A percentile compares a stretch with the other conserved stretches of the same genome.
Conservation (phyloP, 208 protist genomes). For the Sergeia podlipaevii region DNA sequence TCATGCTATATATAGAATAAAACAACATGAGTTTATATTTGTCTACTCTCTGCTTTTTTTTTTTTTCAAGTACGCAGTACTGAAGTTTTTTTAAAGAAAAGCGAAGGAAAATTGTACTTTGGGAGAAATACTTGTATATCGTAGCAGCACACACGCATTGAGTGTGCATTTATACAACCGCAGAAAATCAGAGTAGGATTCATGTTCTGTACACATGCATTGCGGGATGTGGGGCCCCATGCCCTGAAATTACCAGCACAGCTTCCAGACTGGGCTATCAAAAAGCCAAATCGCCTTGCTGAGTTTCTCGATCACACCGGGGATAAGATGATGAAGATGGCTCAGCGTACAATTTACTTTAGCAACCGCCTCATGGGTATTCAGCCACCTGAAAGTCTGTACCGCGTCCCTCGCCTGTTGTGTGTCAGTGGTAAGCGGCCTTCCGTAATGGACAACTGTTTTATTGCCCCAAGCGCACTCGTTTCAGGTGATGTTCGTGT, state of each 20-base stretch:
- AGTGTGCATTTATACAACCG: no score
- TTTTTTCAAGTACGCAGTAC: neutral
- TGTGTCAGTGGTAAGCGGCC: conserved; percentile 66
- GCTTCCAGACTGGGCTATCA: conserved; percentile 69
- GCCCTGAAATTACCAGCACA: conserved; percentile 29
- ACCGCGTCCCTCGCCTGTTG: conserved; percentile 75
- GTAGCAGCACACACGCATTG: no score
- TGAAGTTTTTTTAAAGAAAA: conserved; percentile 6
- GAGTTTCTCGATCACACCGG: conserved; percentile 28
- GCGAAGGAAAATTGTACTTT: conserved; percentile 4
- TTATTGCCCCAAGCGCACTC: conserved; percentile 84
- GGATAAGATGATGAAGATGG: conserved; percentile 29
- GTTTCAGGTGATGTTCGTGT: conserved; percentile 82
- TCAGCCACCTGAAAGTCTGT: conserved; percentile 75
- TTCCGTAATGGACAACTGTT: conserved; percentile 86
- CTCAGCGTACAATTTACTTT: conserved; percentile 40
- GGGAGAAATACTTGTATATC: no score
- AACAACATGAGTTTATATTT: conserved; percentile 5
- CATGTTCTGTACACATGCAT: conserved; percentile 36
- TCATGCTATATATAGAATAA: neutral
- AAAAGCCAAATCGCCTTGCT: conserved; percentile 11
- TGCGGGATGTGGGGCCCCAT: conserved; percentile 16
- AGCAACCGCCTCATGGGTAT: conserved; percentile 70
- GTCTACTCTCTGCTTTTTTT: conserved; percentile 7
- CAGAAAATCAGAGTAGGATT: neutral